Evolutionary conservation across 192 early-diverging fungal species (phyloP), one percentile per base, ranked within the genome.

Genomic region (Lunasporangiospora selenospora): DNA sequence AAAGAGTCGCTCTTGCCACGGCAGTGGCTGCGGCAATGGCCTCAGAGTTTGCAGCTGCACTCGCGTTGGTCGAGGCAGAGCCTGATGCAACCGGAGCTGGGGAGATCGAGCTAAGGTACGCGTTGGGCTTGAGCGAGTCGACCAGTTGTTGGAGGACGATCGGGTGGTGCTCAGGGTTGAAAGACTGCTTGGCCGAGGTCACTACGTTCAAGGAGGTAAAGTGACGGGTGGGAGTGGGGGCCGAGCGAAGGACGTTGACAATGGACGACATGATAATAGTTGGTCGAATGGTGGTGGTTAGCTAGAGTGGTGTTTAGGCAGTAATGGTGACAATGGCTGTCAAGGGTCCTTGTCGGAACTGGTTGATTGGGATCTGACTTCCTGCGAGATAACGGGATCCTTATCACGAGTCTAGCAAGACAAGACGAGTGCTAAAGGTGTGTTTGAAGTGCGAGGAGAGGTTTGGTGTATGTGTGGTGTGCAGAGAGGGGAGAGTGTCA

Each of bases 251-350:
- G 33, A 58, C 69, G 55, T 73, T 73, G 6, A 73, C 47, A 37
- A 73, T 73, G n/a, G 69, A 73, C 54, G 69, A 73, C 69, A 73
- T 73, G 31, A n/a, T n/a, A n/a, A n/a, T n/a, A n/a, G n/a, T n/a
- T n/a, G n/a, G n/a, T n/a, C n/a, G n/a, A n/a, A 31, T 57, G 15
- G 23, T 19, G n/a, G 7, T 8, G 29, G 13, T 56, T 43, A 41
- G 34, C 21, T 53, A 11, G 52, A n/a, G 6, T 38, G 18, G 6
- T 18, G 54, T 7, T 0, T 24, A 18, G 6, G 32, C 19, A 9
- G n/a, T 41, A 43, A 33, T 50, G 19, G 26, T 32, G 48, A n/a
- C 24, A 18, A 39, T 27, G 26, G 6, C 9, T 55, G 23, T 55
- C n/a, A n/a, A n/a, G n/a, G n/a, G n/a, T 38, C 11, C 4, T 55